These are phyloP conservation scores for Arctium minus DNA, from an alignment of 129 eudicot species.

Conservation along the genomic window DNA sequence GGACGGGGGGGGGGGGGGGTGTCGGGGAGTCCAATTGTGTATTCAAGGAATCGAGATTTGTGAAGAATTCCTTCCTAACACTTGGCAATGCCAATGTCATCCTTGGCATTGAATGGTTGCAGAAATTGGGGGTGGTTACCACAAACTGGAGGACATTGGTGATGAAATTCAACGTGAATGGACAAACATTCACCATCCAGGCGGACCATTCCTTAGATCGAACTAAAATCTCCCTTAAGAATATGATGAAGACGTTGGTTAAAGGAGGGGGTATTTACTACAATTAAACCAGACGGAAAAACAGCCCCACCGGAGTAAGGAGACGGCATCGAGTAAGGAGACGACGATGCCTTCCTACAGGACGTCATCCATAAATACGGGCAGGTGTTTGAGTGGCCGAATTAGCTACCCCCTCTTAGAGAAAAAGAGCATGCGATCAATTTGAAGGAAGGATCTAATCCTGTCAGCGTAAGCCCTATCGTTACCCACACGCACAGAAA, in stretches of 20 bases:
- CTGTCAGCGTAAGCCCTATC: too few relatives aligned
- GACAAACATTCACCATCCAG: not conserved
- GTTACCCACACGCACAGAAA: too few relatives aligned
- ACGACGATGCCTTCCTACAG: too few relatives aligned
- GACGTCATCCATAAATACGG: too few relatives aligned
- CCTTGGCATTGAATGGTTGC: not conserved
- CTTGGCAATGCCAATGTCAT: not conserved
- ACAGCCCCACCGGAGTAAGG: too few relatives aligned
- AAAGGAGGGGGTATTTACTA: not conserved
- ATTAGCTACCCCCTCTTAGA: too few relatives aligned
- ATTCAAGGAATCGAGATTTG: not conserved
- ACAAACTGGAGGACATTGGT: not conserved
- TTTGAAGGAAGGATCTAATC: too few relatives aligned
- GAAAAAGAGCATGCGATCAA: too few relatives aligned
- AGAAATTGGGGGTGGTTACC: too few relatives aligned
- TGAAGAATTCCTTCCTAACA: not conserved
- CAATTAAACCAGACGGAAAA: not conserved
- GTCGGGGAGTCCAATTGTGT: not conserved
- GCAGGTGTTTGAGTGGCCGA: too few relatives aligned
- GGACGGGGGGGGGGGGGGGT: not conserved
- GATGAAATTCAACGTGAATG: not conserved
- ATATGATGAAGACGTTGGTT: not conserved
- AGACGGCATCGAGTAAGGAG: too few relatives aligned
- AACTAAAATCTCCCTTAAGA: not conserved
- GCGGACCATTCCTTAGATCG: not conserved